phyloP scores from a whole-genome alignment of 2,329 filamentous ascomycete species.

The Didymella pomorum region DNA sequence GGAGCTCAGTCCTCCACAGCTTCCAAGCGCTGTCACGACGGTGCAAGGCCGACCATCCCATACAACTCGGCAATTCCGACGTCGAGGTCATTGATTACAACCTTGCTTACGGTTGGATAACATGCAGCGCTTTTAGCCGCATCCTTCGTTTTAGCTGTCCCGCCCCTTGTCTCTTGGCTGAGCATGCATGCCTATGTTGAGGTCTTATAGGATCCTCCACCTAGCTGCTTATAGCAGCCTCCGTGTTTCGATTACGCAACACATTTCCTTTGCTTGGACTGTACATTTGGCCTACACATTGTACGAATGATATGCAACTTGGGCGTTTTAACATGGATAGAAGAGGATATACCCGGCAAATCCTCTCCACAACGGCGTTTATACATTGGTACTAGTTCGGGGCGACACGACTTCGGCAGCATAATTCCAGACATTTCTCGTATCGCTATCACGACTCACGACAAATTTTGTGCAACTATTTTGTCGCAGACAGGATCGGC shows the following conservation, averaged over 20 bases:
- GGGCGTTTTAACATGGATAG: background rate
- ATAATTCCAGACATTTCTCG: background rate
- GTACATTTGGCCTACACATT: background rate
- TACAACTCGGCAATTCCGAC: background rate
- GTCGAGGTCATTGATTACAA: background rate
- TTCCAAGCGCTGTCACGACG: background rate
- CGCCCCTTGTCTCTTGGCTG: slow-evolving; percentile 6
- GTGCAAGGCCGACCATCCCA: background rate
- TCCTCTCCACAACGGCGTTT: background rate
- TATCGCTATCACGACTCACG: background rate
- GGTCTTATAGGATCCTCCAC: slow-evolving; percentile 1
- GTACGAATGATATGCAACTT: background rate
- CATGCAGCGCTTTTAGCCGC: slow-evolving; percentile 1
- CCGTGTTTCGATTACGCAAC: background rate
- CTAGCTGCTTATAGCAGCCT: slow-evolving; percentile 2
- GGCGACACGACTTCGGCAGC: background rate
- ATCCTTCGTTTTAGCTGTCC: background rate
- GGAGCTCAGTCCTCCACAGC: background rate
- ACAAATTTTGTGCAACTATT: background rate
- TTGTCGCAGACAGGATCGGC: background rate
- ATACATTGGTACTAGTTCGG: background rate
- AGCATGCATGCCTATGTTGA: slow-evolving; percentile 1
- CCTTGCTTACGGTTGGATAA: background rate
- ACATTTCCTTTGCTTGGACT: background rate
- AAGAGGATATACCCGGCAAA: slow-evolving; percentile 12